Evolutionary conservation across 2,329 filamentous ascomycete species (phyloP).

Genomic region (Zymoseptoria pseudotritici): DNA sequence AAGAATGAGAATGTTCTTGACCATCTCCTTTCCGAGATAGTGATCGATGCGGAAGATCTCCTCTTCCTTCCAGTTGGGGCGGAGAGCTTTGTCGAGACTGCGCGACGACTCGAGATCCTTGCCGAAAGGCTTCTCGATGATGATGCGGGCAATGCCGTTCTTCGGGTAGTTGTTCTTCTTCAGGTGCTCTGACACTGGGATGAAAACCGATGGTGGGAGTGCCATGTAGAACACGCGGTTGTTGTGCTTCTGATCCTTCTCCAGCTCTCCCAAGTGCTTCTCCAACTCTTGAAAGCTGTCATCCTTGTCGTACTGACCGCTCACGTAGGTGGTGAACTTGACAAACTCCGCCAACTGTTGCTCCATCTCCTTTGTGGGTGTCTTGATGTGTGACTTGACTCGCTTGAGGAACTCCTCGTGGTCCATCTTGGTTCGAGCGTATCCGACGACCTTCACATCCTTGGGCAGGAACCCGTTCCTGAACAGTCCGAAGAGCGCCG

Average conservation of each 20-base stretch:
- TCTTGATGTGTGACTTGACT: slow-evolving; percentile 98
- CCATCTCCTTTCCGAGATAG: slow-evolving; percentile 99
- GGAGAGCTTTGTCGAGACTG: slow-evolving; percentile 87
- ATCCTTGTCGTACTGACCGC: slow-evolving; percentile 96
- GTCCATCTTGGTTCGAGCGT: slow-evolving; percentile 99
- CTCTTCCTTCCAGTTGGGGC: slow-evolving; percentile 97
- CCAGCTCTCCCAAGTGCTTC: slow-evolving; percentile 77
- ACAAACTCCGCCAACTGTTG: slow-evolving; percentile 89
- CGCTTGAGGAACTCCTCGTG: slow-evolving; percentile 89
- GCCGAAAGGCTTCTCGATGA: slow-evolving; percentile 98
- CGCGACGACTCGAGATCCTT: slow-evolving; percentile 93
- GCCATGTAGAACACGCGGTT: slow-evolving; percentile 99
- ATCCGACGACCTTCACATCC: slow-evolving; percentile 93
- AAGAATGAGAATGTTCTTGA: slow-evolving; percentile 98
- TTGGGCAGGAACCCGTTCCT: slow-evolving; percentile 97
- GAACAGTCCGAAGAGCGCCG: slow-evolving; percentile 93
- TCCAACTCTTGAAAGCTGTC: slow-evolving; percentile 84
- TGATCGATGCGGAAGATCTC: slow-evolving; percentile 99
- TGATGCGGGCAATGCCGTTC: slow-evolving; percentile 84
- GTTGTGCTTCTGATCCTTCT: slow-evolving; percentile 72
- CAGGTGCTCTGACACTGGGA: slow-evolving; percentile 90
- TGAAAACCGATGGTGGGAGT: slow-evolving; percentile 94
- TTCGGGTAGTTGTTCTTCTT: slow-evolving; percentile 96
- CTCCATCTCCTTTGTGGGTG: slow-evolving; percentile 93
- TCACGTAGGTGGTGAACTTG: slow-evolving; percentile 81